Conservation (phyloP, 768 basidiomycete genomes). For the Leccinum rimulosum region DNA sequence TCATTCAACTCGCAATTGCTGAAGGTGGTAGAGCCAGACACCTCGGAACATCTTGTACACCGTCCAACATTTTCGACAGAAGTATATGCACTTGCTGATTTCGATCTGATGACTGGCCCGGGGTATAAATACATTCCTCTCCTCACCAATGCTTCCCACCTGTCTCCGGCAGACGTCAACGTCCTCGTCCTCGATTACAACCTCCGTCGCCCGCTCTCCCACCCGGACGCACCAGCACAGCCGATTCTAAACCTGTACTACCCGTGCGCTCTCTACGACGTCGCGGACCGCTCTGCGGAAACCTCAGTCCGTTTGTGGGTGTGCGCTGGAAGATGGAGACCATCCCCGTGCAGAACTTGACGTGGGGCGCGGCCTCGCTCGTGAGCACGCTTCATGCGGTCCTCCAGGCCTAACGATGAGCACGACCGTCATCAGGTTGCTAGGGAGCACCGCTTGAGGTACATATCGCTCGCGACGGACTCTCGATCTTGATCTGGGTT, state of each 20-base stretch:
- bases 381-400: slow-evolving; percentile 36
- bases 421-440: slow-evolving; percentile 12
- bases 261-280: slow-evolving; percentile 35
- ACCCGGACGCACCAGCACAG: neutral
- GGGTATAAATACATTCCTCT: slow-evolving; percentile 9
- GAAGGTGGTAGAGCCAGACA: slow-evolving; percentile 1
- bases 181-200: slow-evolving; percentile 57
- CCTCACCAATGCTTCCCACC: slow-evolving; percentile 2
- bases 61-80: slow-evolving; percentile 6
- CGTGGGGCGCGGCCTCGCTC: slow-evolving; percentile 37
- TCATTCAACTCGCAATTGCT: slow-evolving; percentile 10
- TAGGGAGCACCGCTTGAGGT: slow-evolving; percentile 22
- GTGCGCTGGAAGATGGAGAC: slow-evolving; percentile 61
- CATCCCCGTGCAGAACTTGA: slow-evolving; percentile 39
- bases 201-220: slow-evolving; percentile 33
- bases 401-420: slow-evolving; percentile 24
- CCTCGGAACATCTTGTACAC: slow-evolving; percentile 14
- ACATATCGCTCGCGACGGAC: slow-evolving; percentile 59
- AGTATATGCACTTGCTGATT: neutral
- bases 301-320: neutral
- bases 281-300: slow-evolving; percentile 30
- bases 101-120: slow-evolving; percentile 9
- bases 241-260: slow-evolving; percentile 37
- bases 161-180: slow-evolving; percentile 30
- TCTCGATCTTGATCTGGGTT: slow-evolving; percentile 34